Evolutionary conservation across 805 yeast genomes (phyloP), one percentile per base, ranked within the genome.

Genomic region (Barnettozyma wickerhamii): DNA sequence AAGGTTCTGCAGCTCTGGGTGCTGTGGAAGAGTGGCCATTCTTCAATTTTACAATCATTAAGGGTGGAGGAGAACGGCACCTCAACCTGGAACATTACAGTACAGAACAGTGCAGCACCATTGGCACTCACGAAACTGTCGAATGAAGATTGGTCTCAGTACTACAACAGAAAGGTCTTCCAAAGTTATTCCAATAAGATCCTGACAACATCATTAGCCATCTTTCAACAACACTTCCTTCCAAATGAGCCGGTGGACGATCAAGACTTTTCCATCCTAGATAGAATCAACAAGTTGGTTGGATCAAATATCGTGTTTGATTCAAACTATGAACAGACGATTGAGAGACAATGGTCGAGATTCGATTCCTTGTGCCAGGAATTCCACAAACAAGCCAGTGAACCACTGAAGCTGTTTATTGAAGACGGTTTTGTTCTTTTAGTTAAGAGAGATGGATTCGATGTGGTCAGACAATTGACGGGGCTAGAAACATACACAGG

Each of bases 321-420:
- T 32, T 57, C 62, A 27, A 59, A 63, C 3, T 66, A 66, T 46
- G 54, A 65, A 19, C 43, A 60, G 6, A 65, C 65, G 30, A 46
- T 70, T n/a, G 60, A 63, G 35, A 70, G 70, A 23, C 80, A 80
- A 50, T 81, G 95, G 84, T 66, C 74, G 26, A 77, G 81, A 45
- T 73, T 90, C 42, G 82, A 79, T 43, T 71, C 85, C 3, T 66
- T 89, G 19, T 81, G 95, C 55, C 75, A 74, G 41, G 96, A 89
- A 52, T 68, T 84, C 39, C 74, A 72, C 43, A 81, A 74, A 43
- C 70, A 72, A 35, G 68, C 78, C 15, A 70, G 72, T 43, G 93
- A 85, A 52, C 70, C 82, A 0, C 66, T 86, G 29, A 64, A 79
- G 1, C 53, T 84, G 1, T 60, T 62, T n/a, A 49, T 66, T 19